Base-by-base conservation (phyloP, 176 grass and related monocot genomes). In the Echinochloa phyllopogon region DNA sequence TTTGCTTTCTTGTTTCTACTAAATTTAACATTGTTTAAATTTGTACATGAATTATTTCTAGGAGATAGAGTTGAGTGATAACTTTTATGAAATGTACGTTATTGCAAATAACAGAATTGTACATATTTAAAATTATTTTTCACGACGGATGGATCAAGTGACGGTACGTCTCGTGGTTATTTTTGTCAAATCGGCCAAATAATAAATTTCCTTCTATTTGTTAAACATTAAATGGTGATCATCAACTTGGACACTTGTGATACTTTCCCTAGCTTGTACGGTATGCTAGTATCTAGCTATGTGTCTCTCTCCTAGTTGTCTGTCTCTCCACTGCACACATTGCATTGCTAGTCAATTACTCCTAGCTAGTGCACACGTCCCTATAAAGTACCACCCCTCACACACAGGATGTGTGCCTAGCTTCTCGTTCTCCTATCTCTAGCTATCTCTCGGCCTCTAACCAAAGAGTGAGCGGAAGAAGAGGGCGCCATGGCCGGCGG, bases 321-420 rank as follows among this genome's bases (percentile, higher is more conserved):
- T 48, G 21, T 43, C 41, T 45, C 7, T 27, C 27, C 10, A 23
- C 0, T 23, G 43, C 29, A 39, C 20, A 15, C 27, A 80, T 51
- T 38, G 29, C 77, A 51, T 69, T 52, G 10, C 47, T 39, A 40
- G 77, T 80, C 77, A 66, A 80, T 62, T 6, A 61, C 6, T 24
- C 10, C 74, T 33, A 17, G 24, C 45, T 23, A 8, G 36, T 25
- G 12, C 18, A 23, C 58, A 64, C 43, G 24, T 37, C 16, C 59
- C 58, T 78, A 80, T 66, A 80, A 66, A 20, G 29, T 33, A 33
- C 29, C 29, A 33, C 29, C 29, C 29, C 29, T 33, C 29, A 20
- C 47, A 38, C 44, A 38, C 60, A 37, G n/a, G n/a, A n/a, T 77
- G 41, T 65, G 77, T 52, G 17, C 48, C 11, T 33, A 1, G 29